phyloP scores from a whole-genome alignment of 768 basidiomycete genomes.

The Lactifluus echinatus region DNA sequence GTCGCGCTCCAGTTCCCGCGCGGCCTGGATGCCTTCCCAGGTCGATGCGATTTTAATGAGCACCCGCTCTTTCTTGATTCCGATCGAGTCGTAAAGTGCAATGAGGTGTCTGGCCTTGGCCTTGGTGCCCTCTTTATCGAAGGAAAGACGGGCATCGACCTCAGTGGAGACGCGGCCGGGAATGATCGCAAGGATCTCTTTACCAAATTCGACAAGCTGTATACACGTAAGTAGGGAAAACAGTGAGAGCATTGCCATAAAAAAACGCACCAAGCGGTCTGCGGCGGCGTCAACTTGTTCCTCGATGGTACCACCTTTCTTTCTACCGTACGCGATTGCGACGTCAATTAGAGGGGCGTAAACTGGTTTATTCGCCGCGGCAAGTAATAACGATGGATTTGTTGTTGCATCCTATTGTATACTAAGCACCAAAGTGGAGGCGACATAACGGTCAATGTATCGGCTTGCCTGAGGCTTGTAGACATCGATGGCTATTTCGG shows the following conservation, averaged over 20 bases:
- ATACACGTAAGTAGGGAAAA: slow-evolving; percentile 5
- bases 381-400: slow-evolving; percentile 92
- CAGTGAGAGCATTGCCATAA: no score
- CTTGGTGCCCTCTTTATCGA: slow-evolving; percentile 90
- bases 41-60: slow-evolving; percentile 99
- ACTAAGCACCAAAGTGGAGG: background rate
- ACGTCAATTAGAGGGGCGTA: slow-evolving; percentile 74
- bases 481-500: slow-evolving; percentile 67
- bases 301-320: slow-evolving; percentile 73
- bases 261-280: slow-evolving; percentile 72
- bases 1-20: slow-evolving; percentile 87
- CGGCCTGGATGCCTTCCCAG: slow-evolving; percentile 99
- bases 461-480: slow-evolving; percentile 83
- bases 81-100: slow-evolving; percentile 87
- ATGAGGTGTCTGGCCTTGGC: slow-evolving; percentile 88
- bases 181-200: slow-evolving; percentile 89
- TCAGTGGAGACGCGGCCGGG: slow-evolving; percentile 99
- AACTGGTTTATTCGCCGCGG: slow-evolving; percentile 82
- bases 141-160: slow-evolving; percentile 95
- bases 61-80: slow-evolving; percentile 88
- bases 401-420: slow-evolving; percentile 83
- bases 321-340: slow-evolving; percentile 67
- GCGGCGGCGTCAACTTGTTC: slow-evolving; percentile 68
- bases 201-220: slow-evolving; percentile 96
- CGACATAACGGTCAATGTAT: background rate